A percentile compares a stretch with the other conserved stretches of the same genome.
These are phyloP conservation scores for Exophiala sp. DNA, from an alignment of 2,329 filamentous ascomycete species.

Conservation along the genomic window DNA sequence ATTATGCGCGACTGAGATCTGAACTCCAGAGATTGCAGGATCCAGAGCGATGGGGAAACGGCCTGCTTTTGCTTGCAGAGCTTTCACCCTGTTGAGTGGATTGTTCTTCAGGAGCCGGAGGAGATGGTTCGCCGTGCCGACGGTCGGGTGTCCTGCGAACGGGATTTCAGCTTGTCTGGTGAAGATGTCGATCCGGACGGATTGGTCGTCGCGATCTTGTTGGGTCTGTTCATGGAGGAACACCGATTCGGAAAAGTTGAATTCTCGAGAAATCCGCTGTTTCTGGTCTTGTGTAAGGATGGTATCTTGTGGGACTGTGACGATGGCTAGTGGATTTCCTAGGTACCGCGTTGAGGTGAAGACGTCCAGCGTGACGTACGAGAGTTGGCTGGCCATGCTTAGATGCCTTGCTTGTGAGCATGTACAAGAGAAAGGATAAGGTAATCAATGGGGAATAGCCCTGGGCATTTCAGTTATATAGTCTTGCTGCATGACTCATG, in stretches of 20 bases:
- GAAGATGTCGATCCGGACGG: conserved; percentile 51
- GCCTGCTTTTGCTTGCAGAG: conserved; percentile 16
- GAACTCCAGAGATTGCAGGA: conserved; percentile 23
- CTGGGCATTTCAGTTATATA: too few species aligned
- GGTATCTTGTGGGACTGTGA: conserved; percentile 40
- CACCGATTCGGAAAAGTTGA: conserved; percentile 54
- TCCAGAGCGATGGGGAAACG: conserved; percentile 9
- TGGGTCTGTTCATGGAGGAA: conserved; percentile 44
- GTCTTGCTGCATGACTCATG: too few species aligned
- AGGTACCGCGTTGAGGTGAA: conserved; percentile 39
- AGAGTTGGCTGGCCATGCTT: conserved; percentile 22
- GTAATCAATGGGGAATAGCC: too few species aligned
- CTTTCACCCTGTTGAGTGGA: conserved; percentile 3
- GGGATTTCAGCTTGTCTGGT: conserved; percentile 47
- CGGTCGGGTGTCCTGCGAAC: conserved; percentile 55
- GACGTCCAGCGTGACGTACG: conserved; percentile 39
- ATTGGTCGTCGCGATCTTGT: conserved; percentile 19
- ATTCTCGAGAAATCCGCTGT: conserved; percentile 51
- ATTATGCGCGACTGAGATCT: conserved; percentile 36
- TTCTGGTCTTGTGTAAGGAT: conserved; percentile 44
- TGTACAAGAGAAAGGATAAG: too few species aligned
- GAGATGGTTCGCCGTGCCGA: conserved; percentile 50
- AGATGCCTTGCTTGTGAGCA: background rate
- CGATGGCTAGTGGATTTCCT: conserved; percentile 54
- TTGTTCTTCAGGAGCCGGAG: conserved; percentile 22